Evolutionary conservation across 2,329 filamentous ascomycete species (phyloP).

Genomic region (Penicillium sp.): DNA sequence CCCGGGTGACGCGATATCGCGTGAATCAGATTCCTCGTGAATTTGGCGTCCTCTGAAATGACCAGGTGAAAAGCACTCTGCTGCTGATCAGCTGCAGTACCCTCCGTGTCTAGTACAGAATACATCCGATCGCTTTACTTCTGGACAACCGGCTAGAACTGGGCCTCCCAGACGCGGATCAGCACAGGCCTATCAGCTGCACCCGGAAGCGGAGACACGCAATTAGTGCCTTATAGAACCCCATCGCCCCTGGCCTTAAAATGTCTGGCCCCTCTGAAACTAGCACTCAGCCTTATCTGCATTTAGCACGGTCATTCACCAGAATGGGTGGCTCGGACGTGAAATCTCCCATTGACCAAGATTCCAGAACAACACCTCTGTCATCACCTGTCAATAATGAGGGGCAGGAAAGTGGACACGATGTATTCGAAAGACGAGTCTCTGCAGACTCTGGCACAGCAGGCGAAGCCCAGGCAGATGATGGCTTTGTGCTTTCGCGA

Average conservation of each 20-base stretch:
- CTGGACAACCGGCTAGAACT: not conserved
- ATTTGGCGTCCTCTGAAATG: not conserved
- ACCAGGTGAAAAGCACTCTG: not conserved
- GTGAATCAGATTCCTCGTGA: not conserved
- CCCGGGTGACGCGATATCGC: slow-evolving; percentile 10
- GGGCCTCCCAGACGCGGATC: slow-evolving; percentile 21
- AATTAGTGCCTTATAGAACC: slow-evolving; percentile 22
- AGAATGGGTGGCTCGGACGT: slow-evolving; percentile 31
- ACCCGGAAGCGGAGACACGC: slow-evolving; percentile 18
- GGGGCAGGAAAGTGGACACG: slow-evolving; percentile 28
- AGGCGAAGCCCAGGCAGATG: slow-evolving; percentile 31
- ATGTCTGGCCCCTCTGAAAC: slow-evolving; percentile 24
- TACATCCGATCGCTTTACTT: not conserved
- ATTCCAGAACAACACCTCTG: slow-evolving; percentile 22
- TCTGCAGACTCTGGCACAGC: slow-evolving; percentile 32
- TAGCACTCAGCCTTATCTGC: slow-evolving; percentile 25
- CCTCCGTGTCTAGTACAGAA: not conserved
- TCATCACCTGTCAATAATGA: slow-evolving; percentile 21
- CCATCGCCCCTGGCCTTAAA: slow-evolving; percentile 23
- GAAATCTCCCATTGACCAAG: slow-evolving; percentile 23
- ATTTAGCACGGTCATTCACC: slow-evolving; percentile 31
- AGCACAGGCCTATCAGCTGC: slow-evolving; percentile 31
- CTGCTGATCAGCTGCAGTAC: not conserved
- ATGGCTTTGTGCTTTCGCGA: slow-evolving; percentile 35
- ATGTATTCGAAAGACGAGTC: slow-evolving; percentile 46